Evolutionary conservation across 345 rosid species (phyloP).

Genomic region (Kandelia obovata): DNA sequence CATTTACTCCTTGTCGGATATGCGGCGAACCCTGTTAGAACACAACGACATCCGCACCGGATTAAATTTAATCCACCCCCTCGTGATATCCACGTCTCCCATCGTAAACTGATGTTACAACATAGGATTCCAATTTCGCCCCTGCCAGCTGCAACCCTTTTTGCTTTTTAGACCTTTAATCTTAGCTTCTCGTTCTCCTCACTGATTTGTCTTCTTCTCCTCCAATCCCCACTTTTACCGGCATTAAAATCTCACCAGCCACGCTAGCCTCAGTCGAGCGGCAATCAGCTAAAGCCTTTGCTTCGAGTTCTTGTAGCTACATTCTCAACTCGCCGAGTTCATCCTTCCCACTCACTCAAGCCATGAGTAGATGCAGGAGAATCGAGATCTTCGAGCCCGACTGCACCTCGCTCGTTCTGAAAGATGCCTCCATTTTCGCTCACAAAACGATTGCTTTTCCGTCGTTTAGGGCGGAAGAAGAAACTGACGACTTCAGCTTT

Average conservation of each 20-base stretch:
- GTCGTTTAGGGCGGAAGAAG: constrained; percentile 23
- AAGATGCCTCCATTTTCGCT: constrained; percentile 40
- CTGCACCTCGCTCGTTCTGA: constrained; percentile 19
- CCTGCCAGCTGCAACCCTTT: constrained; percentile 6
- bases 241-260: not conserved
- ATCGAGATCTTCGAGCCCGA: constrained; percentile 41
- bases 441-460: constrained; percentile 29
- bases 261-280: no score
- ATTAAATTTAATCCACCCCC: not conserved
- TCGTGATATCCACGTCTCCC: not conserved
- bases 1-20: not conserved
- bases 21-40: constrained; percentile 17
- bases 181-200: constrained; percentile 14
- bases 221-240: not conserved
- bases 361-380: constrained; percentile 48
- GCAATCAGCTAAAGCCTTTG: not conserved
- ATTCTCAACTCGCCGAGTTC: constrained; percentile 27
- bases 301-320: not conserved
- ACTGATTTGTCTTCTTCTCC: constrained; percentile 23
- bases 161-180: not conserved
- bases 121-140: constrained; percentile 1
- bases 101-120: not conserved
- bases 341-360: constrained; percentile 5
- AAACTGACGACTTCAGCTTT: constrained; percentile 25
- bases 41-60: not conserved